Evolutionary conservation across 176 grass and related monocot species (phyloP).

Genomic region (Rhynchospora breviuscula): DNA sequence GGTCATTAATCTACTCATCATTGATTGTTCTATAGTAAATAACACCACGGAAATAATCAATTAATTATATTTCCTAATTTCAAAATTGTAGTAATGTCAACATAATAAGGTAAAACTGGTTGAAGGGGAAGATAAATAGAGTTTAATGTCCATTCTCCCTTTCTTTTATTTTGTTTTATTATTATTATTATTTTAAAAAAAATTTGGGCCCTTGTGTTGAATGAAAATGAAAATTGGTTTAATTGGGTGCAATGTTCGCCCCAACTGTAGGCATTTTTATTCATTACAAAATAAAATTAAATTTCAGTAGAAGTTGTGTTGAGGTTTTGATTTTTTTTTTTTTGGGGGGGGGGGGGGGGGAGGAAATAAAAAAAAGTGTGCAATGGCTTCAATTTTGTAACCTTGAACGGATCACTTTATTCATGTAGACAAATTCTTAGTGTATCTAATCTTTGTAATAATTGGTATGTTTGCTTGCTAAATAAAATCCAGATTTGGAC

Average conservation of each 20-base stretch:
- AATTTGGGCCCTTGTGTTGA: neutral
- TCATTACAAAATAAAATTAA: neutral
- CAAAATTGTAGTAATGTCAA: neutral
- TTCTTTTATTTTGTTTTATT: neutral
- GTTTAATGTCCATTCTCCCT: neutral
- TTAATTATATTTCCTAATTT: constrained; percentile 3
- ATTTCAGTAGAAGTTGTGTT: neutral
- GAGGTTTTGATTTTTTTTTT: no score
- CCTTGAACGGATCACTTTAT: neutral
- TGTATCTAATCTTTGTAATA: neutral
- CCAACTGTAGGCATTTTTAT: neutral
- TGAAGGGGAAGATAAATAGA: neutral
- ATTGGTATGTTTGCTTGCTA: neutral
- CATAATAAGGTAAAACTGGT: neutral
- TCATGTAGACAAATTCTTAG: neutral
- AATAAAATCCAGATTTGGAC: neutral
- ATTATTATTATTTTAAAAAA: no score
- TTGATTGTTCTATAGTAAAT: constrained; percentile 7
- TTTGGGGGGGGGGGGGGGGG: no score
- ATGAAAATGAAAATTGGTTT: neutral
- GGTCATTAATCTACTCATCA: constrained; percentile 18
- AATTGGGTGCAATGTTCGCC: neutral
- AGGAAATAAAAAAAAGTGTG: no score
- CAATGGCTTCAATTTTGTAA: neutral
- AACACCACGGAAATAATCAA: neutral